These are phyloP conservation scores for Umbelopsis ramanniana DNA, from an alignment of 192 early-diverging fungal genomes.

Conservation along the genomic window DNA sequence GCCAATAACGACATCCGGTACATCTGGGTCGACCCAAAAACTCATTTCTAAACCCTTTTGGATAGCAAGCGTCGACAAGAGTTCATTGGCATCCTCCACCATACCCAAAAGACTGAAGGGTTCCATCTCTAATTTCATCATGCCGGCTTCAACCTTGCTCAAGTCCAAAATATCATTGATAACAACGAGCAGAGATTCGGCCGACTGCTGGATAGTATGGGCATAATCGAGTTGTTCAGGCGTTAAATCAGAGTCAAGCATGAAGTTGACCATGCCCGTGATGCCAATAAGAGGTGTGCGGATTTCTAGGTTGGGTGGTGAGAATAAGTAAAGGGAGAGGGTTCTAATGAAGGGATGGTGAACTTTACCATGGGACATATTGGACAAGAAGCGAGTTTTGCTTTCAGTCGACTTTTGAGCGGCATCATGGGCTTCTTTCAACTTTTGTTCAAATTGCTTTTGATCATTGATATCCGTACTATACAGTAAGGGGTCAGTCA, in stretches of 20 bases:
- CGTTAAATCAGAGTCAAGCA: conserved; percentile 77
- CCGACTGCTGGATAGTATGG: conserved; percentile 76
- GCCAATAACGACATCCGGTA: conserved; percentile 70
- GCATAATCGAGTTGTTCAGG: conserved; percentile 80
- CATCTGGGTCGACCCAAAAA: conserved; percentile 71
- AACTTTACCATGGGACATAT: conserved; percentile 61
- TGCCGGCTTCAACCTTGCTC: conserved; percentile 83
- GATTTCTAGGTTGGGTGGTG: conserved; percentile 55
- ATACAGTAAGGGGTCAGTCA: not conserved
- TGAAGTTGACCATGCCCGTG: conserved; percentile 73
- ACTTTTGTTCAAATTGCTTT: conserved; percentile 57
- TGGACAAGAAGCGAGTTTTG: conserved; percentile 63
- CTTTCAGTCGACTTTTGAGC: conserved; percentile 64
- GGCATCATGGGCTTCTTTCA: conserved; percentile 62
- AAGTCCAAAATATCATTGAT: conserved; percentile 87
- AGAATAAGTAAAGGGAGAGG: not conserved
- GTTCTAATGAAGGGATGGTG: not conserved
- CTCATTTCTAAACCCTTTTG: conserved; percentile 73
- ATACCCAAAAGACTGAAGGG: conserved; percentile 66
- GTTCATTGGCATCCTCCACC: conserved; percentile 73
- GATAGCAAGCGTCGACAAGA: conserved; percentile 71
- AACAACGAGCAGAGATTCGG: conserved; percentile 75
- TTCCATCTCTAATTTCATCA: conserved; percentile 78
- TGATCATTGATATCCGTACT: conserved; percentile 66
- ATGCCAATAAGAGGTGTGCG: conserved; percentile 86